A percentile compares a stretch with the other conserved stretches of the same genome.
Conservation (phyloP, 2,329 filamentous ascomycete species). For the Diplodia scrobiculata region DNA sequence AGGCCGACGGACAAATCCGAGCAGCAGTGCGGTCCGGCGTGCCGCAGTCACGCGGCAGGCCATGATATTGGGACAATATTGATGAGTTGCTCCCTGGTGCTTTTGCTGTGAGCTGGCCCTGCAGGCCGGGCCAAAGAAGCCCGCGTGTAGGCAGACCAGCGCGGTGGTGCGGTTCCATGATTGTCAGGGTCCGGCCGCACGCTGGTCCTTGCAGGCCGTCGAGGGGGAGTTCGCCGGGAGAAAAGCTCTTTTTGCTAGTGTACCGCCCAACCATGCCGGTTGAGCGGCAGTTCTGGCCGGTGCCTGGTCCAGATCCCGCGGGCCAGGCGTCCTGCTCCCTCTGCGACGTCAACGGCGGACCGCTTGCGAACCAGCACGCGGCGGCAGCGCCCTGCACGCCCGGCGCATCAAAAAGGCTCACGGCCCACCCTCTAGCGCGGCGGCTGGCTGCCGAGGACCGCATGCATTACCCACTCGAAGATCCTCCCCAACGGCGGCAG, state of each 20-base stretch:
- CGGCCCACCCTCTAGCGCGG: conserved; percentile 13
- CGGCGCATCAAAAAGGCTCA: conserved; percentile 8
- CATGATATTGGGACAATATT: conserved; percentile 12
- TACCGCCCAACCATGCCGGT: not conserved
- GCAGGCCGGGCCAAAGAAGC: not conserved
- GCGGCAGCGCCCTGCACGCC: conserved; percentile 16
- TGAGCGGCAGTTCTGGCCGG: not conserved
- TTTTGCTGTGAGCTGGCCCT: conserved; percentile 3
- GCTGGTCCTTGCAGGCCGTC: conserved; percentile 7
- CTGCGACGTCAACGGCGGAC: conserved; percentile 2
- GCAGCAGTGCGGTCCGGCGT: conserved; percentile 8
- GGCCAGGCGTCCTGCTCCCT: not conserved
- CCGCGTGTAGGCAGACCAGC: not conserved
- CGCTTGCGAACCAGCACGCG: conserved; percentile 1
- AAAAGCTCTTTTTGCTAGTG: conserved; percentile 9
- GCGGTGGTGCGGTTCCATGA: not conserved
- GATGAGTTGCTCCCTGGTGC: not conserved
- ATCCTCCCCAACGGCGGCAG: conserved; percentile 23
- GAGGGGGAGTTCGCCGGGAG: not conserved
- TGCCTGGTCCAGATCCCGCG: conserved; percentile 9
- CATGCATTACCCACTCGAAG: conserved; percentile 11
- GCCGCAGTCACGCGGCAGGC: conserved; percentile 17
- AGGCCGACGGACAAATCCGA: not conserved
- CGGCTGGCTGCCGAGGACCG: not conserved
- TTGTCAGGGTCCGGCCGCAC: conserved; percentile 12